These are phyloP conservation scores for Penicillium sp. DNA, from an alignment of 2,329 filamentous ascomycete species.

Conservation along the genomic window DNA sequence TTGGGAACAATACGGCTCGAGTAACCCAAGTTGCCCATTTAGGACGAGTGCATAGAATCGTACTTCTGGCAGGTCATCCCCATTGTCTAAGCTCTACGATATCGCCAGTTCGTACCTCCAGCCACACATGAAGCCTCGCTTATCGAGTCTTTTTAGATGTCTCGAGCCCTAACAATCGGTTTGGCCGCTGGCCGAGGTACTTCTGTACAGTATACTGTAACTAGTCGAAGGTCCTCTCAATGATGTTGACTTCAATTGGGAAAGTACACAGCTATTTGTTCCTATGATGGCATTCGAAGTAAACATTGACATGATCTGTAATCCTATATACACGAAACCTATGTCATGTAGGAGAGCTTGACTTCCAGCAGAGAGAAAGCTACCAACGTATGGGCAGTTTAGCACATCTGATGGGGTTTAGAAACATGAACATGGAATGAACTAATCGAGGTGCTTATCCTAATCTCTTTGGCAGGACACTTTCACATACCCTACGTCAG, in stretches of 20 bases:
- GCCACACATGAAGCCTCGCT: neutral
- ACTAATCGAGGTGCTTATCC: too few species aligned
- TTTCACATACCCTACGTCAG: too few species aligned
- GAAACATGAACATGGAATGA: too few species aligned
- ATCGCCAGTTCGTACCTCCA: neutral
- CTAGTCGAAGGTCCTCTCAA: neutral
- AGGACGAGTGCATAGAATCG: neutral
- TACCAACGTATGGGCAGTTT: slow-evolving; percentile 9
- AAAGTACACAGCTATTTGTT: neutral
- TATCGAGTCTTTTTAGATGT: neutral
- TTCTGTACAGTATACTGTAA: neutral
- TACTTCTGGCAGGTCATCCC: neutral
- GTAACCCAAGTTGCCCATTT: neutral
- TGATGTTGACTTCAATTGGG: neutral
- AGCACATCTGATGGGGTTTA: too few species aligned
- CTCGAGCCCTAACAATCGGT: neutral
- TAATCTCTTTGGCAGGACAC: too few species aligned
- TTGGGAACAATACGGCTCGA: neutral
- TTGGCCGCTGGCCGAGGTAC: neutral
- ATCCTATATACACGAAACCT: neutral
- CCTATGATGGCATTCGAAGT: neutral
- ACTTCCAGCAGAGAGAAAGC: neutral
- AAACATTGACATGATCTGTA: neutral
- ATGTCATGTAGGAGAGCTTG: neutral
- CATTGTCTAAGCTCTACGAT: neutral